Evolutionary conservation across 495 filamentous ascomycete genomes (phyloP).

Genomic region (Friedmanniomyces simplex): DNA sequence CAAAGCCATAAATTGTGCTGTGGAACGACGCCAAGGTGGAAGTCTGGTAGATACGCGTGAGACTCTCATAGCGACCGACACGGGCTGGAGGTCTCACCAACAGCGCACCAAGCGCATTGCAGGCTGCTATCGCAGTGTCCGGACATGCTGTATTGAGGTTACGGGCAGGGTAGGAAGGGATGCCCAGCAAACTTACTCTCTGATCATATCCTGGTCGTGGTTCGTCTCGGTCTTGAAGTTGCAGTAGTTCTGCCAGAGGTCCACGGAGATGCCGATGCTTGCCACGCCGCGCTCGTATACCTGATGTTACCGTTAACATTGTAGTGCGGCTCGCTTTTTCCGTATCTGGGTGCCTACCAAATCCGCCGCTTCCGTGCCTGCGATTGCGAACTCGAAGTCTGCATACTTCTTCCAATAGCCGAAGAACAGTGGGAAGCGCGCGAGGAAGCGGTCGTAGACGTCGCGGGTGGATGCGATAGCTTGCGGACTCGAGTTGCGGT

Average conservation of each 20-base stretch:
- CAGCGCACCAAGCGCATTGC: background rate
- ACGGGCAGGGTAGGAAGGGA: constrained; percentile 52
- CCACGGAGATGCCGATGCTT: constrained; percentile 84
- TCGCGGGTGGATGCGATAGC: constrained; percentile 76
- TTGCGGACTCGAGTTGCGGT: constrained; percentile 90
- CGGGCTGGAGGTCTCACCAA: constrained; percentile 17
- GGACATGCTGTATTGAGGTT: constrained; percentile 14
- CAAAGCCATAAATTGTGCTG: background rate
- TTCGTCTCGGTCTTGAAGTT: constrained; percentile 94
- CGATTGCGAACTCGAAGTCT: constrained; percentile 91
- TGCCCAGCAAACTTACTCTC: constrained; percentile 88
- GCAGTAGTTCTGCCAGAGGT: constrained; percentile 96
- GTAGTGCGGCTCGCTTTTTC: too few relatives aligned
- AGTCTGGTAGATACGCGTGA: constrained; percentile 14
- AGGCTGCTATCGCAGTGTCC: background rate
- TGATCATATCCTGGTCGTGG: constrained; percentile 85
- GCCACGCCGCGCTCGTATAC: constrained; percentile 93
- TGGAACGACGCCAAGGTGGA: background rate
- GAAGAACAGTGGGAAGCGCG: constrained; percentile 91
- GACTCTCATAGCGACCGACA: constrained; percentile 4
- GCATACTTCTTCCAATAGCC: constrained; percentile 99
- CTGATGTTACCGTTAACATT: constrained; percentile 25
- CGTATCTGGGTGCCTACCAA: constrained; percentile 52
- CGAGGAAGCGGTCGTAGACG: constrained; percentile 83
- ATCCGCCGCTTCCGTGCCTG: constrained; percentile 92